phyloP scores from a whole-genome alignment of 305 asterid species.

The Euphrasia arctica region DNA sequence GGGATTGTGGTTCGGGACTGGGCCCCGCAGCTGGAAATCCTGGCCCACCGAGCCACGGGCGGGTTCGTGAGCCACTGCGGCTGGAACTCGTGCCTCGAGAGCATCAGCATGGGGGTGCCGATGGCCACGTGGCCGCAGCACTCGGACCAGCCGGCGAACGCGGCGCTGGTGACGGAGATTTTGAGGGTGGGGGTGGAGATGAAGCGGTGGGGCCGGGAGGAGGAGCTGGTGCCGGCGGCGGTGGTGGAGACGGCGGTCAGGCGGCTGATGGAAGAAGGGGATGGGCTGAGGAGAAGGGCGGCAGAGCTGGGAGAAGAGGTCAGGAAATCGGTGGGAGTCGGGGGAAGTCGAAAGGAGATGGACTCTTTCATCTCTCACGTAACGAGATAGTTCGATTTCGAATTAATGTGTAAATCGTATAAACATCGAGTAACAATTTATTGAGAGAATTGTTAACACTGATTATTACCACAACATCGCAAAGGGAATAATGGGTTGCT shows the following conservation, averaged over 20 bases:
- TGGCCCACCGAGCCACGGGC: constrained; percentile 37
- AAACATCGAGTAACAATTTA: no score
- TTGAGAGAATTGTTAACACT: no score
- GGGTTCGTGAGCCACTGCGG: constrained; percentile 62
- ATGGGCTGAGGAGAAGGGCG: constrained; percentile 39
- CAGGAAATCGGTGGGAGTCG: constrained; percentile 23
- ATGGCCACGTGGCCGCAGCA: constrained; percentile 68
- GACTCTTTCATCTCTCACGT: constrained; percentile 39
- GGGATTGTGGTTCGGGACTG: constrained; percentile 49
- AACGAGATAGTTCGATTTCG: constrained; percentile 13
- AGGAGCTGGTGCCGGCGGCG: constrained; percentile 29
- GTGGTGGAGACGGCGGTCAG: constrained; percentile 38
- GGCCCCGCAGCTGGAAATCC: constrained; percentile 53
- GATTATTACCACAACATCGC: no score
- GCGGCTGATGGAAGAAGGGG: constrained; percentile 48
- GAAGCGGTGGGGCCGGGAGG: constrained; percentile 28
- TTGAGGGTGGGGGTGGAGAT: constrained; percentile 38
- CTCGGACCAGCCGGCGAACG: constrained; percentile 68
- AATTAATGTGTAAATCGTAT: no score
- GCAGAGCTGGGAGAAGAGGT: constrained; percentile 37
- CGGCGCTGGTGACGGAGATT: constrained; percentile 32
- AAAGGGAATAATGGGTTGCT: no score
- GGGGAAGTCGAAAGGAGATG: constrained; percentile 27
- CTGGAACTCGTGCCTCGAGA: constrained; percentile 60
- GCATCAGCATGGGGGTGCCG: constrained; percentile 56